Percentiles rank a stretch among this genome's conserved stretches.
Evolutionary conservation across 116 monocot genomes (phyloP).

Genomic region (Papilionanthe hybrid): DNA sequence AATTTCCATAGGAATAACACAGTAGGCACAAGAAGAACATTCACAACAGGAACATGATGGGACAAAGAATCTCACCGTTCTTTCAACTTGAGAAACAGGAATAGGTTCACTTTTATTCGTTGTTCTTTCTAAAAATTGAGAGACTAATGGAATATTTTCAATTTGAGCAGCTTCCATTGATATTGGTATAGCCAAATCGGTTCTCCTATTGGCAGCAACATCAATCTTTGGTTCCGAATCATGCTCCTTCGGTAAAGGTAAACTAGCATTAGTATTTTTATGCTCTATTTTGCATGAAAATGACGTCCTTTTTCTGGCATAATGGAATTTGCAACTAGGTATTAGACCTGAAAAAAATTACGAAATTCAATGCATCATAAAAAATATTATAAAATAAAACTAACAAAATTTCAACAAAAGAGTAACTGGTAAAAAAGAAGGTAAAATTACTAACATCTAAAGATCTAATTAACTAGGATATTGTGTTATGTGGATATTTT

Average conservation of each 20-base stretch:
- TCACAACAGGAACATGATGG: background rate
- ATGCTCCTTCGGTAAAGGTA: background rate
- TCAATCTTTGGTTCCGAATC: background rate
- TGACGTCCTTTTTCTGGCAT: background rate
- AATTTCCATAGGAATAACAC: background rate
- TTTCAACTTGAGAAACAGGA: background rate
- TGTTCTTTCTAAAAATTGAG: background rate
- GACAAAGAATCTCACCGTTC: background rate
- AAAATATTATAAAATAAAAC: background rate
- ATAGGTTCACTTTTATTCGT: background rate
- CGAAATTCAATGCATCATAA: background rate
- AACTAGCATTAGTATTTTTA: background rate
- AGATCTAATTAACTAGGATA: background rate
- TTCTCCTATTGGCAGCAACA: background rate
- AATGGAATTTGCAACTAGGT: background rate
- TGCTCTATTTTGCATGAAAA: background rate
- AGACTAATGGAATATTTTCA: background rate
- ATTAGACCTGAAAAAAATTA: background rate
- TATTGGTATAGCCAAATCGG: background rate
- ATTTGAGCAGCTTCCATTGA: background rate
- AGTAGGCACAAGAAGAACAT: background rate
- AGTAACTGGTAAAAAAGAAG: background rate
- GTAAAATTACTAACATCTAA: background rate
- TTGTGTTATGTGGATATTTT: background rate
- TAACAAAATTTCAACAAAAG: background rate